Evolutionary conservation across 257 asterid genomes (phyloP).

Genomic region (Ehretia macrophylla): DNA sequence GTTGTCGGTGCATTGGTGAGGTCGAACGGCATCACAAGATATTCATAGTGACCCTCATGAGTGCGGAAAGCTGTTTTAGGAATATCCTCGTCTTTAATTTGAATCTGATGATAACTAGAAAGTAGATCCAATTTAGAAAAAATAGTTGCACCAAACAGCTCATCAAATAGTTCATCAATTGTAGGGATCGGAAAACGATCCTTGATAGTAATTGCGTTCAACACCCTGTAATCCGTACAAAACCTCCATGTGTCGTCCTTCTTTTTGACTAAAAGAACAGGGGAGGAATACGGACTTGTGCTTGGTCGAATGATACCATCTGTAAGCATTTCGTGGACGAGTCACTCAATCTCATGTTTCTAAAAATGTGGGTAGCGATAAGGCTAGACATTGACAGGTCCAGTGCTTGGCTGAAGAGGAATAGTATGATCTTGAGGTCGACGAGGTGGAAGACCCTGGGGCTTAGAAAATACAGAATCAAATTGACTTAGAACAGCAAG

Average conservation of each 20-base stretch:
- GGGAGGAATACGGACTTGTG: background rate
- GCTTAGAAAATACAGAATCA: too few relatives aligned
- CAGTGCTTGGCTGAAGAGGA: too few relatives aligned
- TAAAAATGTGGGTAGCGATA: constrained; percentile 2
- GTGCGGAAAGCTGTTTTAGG: background rate
- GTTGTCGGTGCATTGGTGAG: background rate
- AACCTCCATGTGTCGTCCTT: background rate
- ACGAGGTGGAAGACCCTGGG: too few relatives aligned
- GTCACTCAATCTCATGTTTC: background rate
- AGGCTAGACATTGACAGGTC: background rate
- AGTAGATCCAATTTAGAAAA: too few relatives aligned
- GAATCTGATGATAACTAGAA: background rate
- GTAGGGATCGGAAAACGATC: background rate
- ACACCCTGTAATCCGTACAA: background rate
- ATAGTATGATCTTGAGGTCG: too few relatives aligned
- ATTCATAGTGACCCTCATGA: background rate
- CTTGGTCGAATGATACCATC: background rate
- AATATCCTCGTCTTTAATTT: too few relatives aligned
- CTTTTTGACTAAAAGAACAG: background rate
- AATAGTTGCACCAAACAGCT: background rate
- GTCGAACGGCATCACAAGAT: background rate
- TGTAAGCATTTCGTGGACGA: background rate
- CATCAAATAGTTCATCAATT: constrained; percentile 2
- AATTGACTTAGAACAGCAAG: too few relatives aligned
- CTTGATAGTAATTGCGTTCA: background rate